Percentiles rank a stretch among this genome's conserved stretches.
Evolutionary conservation across 2,329 filamentous ascomycete species (phyloP).

Genomic region (Trichoderma atroviride): DNA sequence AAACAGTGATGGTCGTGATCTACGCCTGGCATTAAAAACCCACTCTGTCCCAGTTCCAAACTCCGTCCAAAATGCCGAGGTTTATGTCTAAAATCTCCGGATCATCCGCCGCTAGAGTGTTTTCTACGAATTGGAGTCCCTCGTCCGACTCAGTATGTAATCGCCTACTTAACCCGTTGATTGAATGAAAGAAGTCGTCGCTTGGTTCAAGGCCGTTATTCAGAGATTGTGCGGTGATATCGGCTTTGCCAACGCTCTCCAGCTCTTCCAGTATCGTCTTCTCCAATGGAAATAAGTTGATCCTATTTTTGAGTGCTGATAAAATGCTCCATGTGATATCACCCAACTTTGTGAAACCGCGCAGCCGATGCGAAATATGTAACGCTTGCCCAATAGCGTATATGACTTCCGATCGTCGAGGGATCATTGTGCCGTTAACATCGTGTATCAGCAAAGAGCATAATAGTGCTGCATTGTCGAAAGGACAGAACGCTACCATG

Average conservation of each 20-base stretch:
- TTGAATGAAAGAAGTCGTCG: background rate
- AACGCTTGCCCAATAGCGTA: constrained; percentile 12
- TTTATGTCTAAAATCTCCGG: background rate
- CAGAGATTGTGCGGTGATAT: background rate
- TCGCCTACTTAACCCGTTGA: background rate
- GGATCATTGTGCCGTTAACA: background rate
- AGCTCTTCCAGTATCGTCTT: background rate
- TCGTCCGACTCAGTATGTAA: background rate
- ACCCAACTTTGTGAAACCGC: constrained; percentile 7
- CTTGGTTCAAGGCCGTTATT: background rate
- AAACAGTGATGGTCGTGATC: background rate
- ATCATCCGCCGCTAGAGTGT: background rate
- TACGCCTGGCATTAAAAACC: background rate
- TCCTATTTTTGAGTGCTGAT: background rate
- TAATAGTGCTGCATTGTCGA: constrained; percentile 16
- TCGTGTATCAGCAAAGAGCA: constrained; percentile 15
- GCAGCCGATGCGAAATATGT: constrained; percentile 2
- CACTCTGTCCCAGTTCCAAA: constrained; percentile 16
- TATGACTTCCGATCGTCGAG: background rate
- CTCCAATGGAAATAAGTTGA: background rate
- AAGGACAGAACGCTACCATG: constrained; percentile 13
- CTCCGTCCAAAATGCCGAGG: constrained; percentile 14
- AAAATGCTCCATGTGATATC: constrained; percentile 17
- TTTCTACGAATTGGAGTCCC: background rate
- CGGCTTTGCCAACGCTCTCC: background rate